Conservation (phyloP, 179 eudicot species). For the Spinacia oleracea region DNA sequence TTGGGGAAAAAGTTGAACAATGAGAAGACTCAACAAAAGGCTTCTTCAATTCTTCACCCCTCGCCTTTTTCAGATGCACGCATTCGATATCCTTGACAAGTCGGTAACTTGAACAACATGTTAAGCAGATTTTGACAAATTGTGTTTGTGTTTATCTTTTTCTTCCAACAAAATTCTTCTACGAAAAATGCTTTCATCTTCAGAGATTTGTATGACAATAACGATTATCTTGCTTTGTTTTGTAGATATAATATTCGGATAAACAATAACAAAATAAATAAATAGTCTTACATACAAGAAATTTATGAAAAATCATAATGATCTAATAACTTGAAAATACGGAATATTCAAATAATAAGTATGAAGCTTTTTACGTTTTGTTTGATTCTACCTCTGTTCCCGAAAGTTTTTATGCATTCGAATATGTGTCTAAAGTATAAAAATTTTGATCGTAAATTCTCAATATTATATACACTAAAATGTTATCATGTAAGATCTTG, state of each 20-base stretch:
- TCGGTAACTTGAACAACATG: conserved; percentile 6
- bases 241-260: neutral
- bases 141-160: neutral
- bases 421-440: too few relatives aligned
- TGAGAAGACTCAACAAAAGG: conserved; percentile 9
- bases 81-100: conserved; percentile 17
- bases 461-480: too few relatives aligned
- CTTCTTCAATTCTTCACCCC: conserved; percentile 11
- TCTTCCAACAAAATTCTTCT: neutral
- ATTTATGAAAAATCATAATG: too few relatives aligned
- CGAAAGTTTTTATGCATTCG: too few relatives aligned
- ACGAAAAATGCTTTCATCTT: neutral
- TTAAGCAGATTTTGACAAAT: neutral
- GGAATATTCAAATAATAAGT: too few relatives aligned
- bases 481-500: too few relatives aligned
- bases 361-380: too few relatives aligned
- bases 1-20: neutral
- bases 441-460: too few relatives aligned
- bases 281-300: too few relatives aligned
- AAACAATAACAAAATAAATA: neutral
- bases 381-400: too few relatives aligned
- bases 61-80: conserved; percentile 28
- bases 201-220: neutral
- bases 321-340: too few relatives aligned
- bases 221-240: neutral